Percentiles rank a stretch among this genome's conserved stretches.
Evolutionary conservation across 306 rosid genomes (phyloP).

Genomic region (Quercus glauca): DNA sequence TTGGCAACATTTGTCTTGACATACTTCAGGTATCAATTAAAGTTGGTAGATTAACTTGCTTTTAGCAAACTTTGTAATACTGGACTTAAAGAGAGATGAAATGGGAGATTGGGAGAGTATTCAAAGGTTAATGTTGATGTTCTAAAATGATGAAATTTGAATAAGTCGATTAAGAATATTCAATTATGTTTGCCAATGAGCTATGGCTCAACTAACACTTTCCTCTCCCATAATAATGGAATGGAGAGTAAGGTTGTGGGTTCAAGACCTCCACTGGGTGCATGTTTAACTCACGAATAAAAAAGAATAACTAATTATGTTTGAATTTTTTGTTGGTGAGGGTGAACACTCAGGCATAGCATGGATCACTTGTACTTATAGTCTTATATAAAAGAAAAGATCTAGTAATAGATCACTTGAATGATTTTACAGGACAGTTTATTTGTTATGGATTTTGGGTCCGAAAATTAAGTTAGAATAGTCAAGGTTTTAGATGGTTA

Average conservation of each 20-base stretch:
- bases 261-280: too few relatives aligned
- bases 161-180: background rate
- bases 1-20: constrained; percentile 98
- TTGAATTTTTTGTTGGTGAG: too few relatives aligned
- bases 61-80: background rate
- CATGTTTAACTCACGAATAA: too few relatives aligned
- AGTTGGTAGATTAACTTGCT: background rate
- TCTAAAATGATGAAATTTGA: background rate
- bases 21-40: constrained; percentile 74
- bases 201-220: too few relatives aligned
- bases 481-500: too few relatives aligned
- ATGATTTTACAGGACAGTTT: background rate
- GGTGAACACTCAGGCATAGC: background rate
- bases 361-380: background rate
- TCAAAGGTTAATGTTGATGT: background rate
- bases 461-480: background rate
- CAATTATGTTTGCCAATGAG: too few relatives aligned
- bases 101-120: background rate
- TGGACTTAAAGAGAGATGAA: background rate
- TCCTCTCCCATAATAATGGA: too few relatives aligned
- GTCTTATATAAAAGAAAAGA: background rate
- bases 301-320: too few relatives aligned
- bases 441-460: background rate
- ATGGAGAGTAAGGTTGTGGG: too few relatives aligned
- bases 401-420: background rate